Evolutionary conservation across 176 grass and related monocot species (phyloP).

Genomic region (Eremochloa ophiuroides): DNA sequence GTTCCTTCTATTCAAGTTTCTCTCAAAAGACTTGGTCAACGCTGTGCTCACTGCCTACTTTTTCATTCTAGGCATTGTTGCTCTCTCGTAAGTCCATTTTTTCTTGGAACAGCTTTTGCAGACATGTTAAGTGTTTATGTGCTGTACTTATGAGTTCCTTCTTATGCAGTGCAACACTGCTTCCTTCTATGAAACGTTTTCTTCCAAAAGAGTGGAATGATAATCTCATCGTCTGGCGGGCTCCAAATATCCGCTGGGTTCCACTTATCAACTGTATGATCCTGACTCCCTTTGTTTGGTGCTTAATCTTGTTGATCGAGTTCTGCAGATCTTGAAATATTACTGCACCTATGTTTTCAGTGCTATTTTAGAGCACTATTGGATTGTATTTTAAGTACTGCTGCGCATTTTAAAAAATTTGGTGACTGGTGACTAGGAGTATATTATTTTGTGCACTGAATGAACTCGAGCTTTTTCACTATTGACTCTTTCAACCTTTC

Average conservation of each 20-base stretch:
- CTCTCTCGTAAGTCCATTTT: conserved; percentile 55
- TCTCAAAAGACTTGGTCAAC: conserved; percentile 94
- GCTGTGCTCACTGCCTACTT: conserved; percentile 90
- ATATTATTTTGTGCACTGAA: background rate
- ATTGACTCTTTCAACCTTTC: background rate
- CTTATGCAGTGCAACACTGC: conserved; percentile 63
- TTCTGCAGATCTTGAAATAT: background rate
- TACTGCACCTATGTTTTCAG: background rate
- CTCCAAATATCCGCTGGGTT: too few species aligned
- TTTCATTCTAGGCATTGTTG: conserved; percentile 85
- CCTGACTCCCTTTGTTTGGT: background rate
- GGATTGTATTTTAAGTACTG: background rate
- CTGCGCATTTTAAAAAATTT: background rate
- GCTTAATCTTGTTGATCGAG: background rate
- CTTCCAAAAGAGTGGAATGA: conserved; percentile 80
- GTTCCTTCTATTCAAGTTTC: conserved; percentile 90
- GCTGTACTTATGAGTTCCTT: background rate
- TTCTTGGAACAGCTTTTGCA: background rate
- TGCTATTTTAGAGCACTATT: background rate
- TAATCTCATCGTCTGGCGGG: conserved; percentile 47
- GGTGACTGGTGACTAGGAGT: background rate
- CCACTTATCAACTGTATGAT: conserved; percentile 78
- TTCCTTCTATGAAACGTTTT: conserved; percentile 71
- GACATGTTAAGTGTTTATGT: background rate
- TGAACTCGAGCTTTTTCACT: background rate